These are phyloP conservation scores for Daedalea quercina DNA, from an alignment of 768 basidiomycete genomes.

Conservation along the genomic window DNA sequence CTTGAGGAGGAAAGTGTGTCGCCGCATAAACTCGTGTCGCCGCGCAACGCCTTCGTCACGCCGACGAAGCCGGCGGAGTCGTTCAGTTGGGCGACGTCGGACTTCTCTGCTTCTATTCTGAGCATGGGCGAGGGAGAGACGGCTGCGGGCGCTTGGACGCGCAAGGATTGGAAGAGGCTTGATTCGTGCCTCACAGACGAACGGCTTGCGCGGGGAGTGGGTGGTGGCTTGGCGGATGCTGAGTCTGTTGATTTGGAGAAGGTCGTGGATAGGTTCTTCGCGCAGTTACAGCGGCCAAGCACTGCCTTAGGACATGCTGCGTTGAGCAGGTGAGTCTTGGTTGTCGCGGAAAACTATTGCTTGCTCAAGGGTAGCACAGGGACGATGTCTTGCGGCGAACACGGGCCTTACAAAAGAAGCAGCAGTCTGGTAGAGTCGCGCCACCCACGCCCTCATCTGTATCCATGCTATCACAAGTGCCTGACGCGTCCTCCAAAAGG, in stretches of 20 bases:
- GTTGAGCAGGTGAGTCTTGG: conserved; percentile 54
- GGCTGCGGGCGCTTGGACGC: conserved; percentile 53
- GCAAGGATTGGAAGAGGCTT: conserved; percentile 74
- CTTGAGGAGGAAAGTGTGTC: neutral
- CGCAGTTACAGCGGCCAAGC: conserved; percentile 42
- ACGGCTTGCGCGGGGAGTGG: conserved; percentile 42
- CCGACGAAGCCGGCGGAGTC: neutral
- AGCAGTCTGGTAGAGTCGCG: conserved; percentile 49
- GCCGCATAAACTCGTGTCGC: neutral
- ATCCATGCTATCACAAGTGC: neutral
- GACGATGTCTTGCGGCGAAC: conserved; percentile 44
- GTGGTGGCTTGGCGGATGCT: conserved; percentile 33
- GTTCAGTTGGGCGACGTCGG: neutral
- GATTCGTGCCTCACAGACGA: conserved; percentile 77
- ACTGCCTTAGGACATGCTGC: conserved; percentile 26
- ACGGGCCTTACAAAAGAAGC: conserved; percentile 52
- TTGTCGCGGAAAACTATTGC: neutral
- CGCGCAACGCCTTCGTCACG: conserved; percentile 8
- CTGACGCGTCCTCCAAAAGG: conserved; percentile 12
- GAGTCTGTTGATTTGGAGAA: conserved; percentile 45
- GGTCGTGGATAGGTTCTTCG: conserved; percentile 57
- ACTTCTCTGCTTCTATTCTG: neutral
- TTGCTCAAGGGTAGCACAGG: conserved; percentile 26
- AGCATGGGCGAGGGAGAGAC: neutral
- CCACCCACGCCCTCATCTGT: conserved; percentile 38